phyloP scores from a whole-genome alignment of 73 alveolate genomes.

The Symbiodinium pilosum region DNA sequence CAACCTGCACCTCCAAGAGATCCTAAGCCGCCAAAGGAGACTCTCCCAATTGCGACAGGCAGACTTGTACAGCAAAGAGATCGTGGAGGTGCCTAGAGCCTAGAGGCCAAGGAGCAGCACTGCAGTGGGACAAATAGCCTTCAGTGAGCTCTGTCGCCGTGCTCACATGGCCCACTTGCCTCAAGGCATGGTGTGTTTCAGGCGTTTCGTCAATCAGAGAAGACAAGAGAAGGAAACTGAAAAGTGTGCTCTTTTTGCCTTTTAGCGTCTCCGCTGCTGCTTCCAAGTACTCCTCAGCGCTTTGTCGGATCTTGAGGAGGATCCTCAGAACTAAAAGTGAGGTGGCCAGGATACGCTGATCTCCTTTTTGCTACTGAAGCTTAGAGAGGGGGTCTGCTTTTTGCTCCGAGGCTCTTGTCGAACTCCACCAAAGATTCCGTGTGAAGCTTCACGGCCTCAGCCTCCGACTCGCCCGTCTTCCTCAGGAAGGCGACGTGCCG shows the following conservation, averaged over 20 bases:
- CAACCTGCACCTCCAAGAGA: conserved; percentile 5
- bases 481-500: neutral
- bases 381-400: too few species aligned
- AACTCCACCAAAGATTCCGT: conserved; percentile 9
- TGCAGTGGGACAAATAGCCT: conserved; percentile 12
- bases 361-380: too few species aligned
- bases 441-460: neutral
- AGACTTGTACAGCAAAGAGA: too few species aligned
- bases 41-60: too few species aligned
- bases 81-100: too few species aligned
- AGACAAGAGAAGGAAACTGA: too few species aligned
- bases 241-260: neutral
- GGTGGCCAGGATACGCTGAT: too few species aligned
- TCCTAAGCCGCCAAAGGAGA: neutral
- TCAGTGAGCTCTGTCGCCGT: conserved; percentile 9
- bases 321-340: too few species aligned
- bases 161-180: neutral
- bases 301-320: neutral
- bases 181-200: neutral
- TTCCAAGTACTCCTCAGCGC: conserved; percentile 10
- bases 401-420: conserved; percentile 15
- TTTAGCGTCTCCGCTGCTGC: neutral
- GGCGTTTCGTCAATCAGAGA: too few species aligned
- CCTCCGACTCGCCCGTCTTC: conserved; percentile 5
- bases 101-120: neutral